Base-by-base conservation (phyloP, 495 filamentous ascomycete species). In the Lichina pygmaea region DNA sequence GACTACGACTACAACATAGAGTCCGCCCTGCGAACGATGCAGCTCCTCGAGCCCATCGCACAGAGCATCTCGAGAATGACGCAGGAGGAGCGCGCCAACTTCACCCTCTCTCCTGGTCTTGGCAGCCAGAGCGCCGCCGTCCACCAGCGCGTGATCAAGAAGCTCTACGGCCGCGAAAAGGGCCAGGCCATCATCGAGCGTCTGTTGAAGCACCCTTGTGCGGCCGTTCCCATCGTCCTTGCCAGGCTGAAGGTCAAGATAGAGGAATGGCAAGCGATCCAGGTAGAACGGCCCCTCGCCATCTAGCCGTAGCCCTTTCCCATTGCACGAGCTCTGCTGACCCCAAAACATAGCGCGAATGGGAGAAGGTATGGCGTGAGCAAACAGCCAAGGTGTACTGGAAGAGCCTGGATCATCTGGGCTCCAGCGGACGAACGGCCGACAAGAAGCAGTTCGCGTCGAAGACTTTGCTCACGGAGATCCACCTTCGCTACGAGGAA, bases 1-100 rank as follows among this genome's bases (percentile, higher is more conserved):
- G 91, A 99, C 56, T 99, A 99, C 57, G 91, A 99, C 55, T 91
- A 85, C 58, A 89, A 92, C 58, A 91, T 99, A 47, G 91, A 95
- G 60, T 81, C 84, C 10, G 92, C 85, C 53, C 69, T 71, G 17
- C 80, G 91, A 45, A 93, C 86, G 31, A 86, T 99, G 50, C 86
- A 94, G 57, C 70, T 95, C 3, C 73, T 99, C 11, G 85, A 94
- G 56, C 91, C 91, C 0, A 82, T 94, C 45, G 83, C 81, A 0
- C 80, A 91, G 53, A 76, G 86, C 51, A 81, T 95, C 59, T 63
- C 80, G 3, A 70, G 73, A 31, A 73, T 93, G 69, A 65, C 64
- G 6, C 62, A 72, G 4, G 68, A 70, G 11, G 86, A 95, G 53
- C 66, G 79, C 43, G 63, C 64, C 6, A 66, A 60, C 5, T 93